Conservation (phyloP, 2,329 filamentous ascomycete genomes). For the Clonostachys sp. region DNA sequence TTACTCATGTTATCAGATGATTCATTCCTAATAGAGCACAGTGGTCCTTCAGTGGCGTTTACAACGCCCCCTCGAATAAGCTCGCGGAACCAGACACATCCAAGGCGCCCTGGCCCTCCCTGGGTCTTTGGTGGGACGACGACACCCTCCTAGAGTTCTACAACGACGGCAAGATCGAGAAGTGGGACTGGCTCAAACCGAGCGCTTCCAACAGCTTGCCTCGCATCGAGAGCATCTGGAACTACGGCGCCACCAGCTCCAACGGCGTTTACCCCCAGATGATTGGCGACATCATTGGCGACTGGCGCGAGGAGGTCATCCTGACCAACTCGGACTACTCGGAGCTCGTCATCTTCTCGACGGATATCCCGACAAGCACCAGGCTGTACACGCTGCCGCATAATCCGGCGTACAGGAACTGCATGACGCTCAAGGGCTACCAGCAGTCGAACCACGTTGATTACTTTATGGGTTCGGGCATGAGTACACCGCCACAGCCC, state of each 20-base stretch:
- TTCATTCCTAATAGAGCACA: no score
- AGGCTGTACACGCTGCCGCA: constrained; percentile 13
- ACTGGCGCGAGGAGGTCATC: constrained; percentile 14
- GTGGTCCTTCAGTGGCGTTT: constrained; percentile 11
- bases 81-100: constrained; percentile 1
- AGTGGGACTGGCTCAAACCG: constrained; percentile 4
- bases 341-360: constrained; percentile 13
- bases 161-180: constrained; percentile 9
- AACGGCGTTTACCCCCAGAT: constrained; percentile 7
- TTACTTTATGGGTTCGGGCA: constrained; percentile 11
- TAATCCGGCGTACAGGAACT: constrained; percentile 15
- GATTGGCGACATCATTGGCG: constrained; percentile 11
- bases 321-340: constrained; percentile 6
- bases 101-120: background rate
- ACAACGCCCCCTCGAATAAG: constrained; percentile 8
- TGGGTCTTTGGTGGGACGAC: constrained; percentile 6
- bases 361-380: constrained; percentile 8
- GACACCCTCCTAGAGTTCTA: constrained; percentile 7
- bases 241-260: constrained; percentile 2
- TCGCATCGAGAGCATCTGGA: constrained; percentile 3
- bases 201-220: background rate
- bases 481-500: constrained; percentile 8
- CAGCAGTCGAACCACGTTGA: constrained; percentile 12
- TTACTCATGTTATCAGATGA: no score
- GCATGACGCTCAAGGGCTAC: constrained; percentile 14